A percentile compares a stretch with the other conserved stretches of the same genome.
phyloP scores from a whole-genome alignment of 1,284 basidiomycete species.

The Fomitopsis betulina region DNA sequence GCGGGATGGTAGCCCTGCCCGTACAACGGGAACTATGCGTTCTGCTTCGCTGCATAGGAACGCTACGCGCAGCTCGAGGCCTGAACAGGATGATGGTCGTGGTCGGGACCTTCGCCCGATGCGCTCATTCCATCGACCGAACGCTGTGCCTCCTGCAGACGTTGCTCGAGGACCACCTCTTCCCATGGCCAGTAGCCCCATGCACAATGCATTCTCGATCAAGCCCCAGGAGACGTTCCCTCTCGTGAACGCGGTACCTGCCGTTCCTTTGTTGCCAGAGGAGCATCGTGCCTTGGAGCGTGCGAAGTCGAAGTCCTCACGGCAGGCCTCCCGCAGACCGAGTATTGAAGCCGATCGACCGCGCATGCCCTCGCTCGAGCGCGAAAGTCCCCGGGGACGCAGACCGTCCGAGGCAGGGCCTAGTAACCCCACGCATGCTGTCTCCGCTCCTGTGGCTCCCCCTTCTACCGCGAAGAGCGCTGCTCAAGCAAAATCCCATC shows the following conservation, averaged over 20 bases:
- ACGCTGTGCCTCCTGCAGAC: conserved; percentile 13
- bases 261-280: conserved; percentile 7
- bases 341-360: conserved; percentile 18
- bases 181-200: background rate
- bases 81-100: conserved; percentile 13
- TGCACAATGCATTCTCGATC: background rate
- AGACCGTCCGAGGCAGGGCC: conserved; percentile 2
- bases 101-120: conserved; percentile 38
- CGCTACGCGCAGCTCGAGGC: conserved; percentile 14
- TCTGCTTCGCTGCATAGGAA: conserved; percentile 10
- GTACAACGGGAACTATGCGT: conserved; percentile 8
- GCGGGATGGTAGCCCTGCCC: background rate
- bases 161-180: conserved; percentile 12
- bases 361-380: conserved; percentile 8
- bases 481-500: conserved; percentile 16
- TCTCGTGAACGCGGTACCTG: background rate
- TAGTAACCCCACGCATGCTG: conserved; percentile 1
- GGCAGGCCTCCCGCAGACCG: conserved; percentile 18
- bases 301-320: conserved; percentile 18
- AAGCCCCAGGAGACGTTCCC: background rate
- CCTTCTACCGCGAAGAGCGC: conserved; percentile 17
- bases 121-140: conserved; percentile 55
- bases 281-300: conserved; percentile 16
- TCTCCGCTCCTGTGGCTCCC: conserved; percentile 9
- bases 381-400: conserved; percentile 5